These are phyloP conservation scores for Gossypium australe DNA, from an alignment of 345 rosid species.

Conservation along the genomic window DNA sequence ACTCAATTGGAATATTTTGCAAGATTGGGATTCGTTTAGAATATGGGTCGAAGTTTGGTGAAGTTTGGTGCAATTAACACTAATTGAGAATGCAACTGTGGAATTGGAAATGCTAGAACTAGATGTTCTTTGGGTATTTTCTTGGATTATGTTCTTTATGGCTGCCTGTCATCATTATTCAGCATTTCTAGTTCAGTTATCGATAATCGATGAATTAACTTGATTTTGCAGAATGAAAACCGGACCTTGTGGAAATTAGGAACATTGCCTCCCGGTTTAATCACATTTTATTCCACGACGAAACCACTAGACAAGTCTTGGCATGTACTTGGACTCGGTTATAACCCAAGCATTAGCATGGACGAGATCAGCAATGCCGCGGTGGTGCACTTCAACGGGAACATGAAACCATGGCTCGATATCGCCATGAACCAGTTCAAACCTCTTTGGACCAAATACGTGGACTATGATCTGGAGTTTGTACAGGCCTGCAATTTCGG, in stretches of 20 bases:
- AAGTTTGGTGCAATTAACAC: not conserved
- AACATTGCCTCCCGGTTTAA: conserved; percentile 35
- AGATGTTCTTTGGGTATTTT: not conserved
- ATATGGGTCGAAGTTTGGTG: too few species aligned
- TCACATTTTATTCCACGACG: conserved; percentile 89
- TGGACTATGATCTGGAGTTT: conserved; percentile 79
- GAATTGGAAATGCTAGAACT: not conserved
- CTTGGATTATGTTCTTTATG: not conserved
- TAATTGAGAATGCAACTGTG: not conserved
- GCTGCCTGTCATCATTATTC: not conserved
- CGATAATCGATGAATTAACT: not conserved
- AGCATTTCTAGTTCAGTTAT: not conserved
- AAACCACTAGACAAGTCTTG: conserved; percentile 92
- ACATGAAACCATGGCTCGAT: conserved; percentile 2
- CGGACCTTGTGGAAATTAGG: conserved; percentile 84
- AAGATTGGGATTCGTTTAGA: too few species aligned
- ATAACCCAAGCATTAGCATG: conserved; percentile 90
- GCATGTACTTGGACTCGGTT: conserved; percentile 96
- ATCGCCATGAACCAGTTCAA: conserved; percentile 43
- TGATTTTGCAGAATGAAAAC: conserved; percentile 77
- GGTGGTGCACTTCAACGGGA: conserved; percentile 2
- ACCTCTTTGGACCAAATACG: conserved; percentile 83
- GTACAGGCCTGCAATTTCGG: conserved; percentile 96
- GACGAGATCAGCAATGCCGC: conserved; percentile 51
- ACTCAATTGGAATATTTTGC: too few species aligned